Conservation (phyloP, 768 basidiomycete species). For the Fomitopsis serialis region DNA sequence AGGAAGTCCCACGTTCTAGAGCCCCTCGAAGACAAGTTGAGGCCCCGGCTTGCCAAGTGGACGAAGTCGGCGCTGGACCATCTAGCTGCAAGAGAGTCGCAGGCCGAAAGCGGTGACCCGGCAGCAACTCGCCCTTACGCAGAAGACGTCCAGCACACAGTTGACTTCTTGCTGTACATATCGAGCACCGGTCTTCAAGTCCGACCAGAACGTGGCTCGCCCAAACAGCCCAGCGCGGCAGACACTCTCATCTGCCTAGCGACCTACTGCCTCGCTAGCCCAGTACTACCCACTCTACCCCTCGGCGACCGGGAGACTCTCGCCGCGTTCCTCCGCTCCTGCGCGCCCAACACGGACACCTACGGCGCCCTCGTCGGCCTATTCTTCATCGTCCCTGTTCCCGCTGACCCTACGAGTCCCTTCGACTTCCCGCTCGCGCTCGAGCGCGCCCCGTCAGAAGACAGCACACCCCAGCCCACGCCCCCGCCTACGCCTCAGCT, state of each 20-base stretch:
- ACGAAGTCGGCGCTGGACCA: conserved; percentile 15
- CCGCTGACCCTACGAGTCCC: background rate
- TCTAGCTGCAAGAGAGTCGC: conserved; percentile 3
- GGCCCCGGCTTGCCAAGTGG: conserved; percentile 21
- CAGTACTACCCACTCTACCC: background rate
- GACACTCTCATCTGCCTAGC: conserved; percentile 10
- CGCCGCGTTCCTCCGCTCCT: conserved; percentile 1
- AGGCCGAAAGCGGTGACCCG: background rate
- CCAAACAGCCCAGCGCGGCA: conserved; percentile 2
- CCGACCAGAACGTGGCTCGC: background rate
- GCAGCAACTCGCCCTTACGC: background rate
- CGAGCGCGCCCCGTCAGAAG: background rate
- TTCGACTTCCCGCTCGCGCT: conserved; percentile 4
- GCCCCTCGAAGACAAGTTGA: background rate
- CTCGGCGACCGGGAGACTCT: background rate
- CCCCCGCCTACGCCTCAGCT: background rate
- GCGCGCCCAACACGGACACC: conserved; percentile 5
- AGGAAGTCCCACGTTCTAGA: conserved; percentile 3
- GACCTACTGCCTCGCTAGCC: conserved; percentile 10
- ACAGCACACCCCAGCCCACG: conserved; percentile 3
- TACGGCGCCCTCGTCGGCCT: conserved; percentile 10
- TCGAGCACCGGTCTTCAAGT: conserved; percentile 5
- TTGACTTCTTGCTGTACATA: conserved; percentile 22
- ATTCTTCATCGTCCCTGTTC: conserved; percentile 3
- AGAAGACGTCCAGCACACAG: conserved; percentile 7